These are phyloP conservation scores for Aspergillus fischeri DNA, from an alignment of 2,329 filamentous ascomycete genomes.

Conservation along the genomic window DNA sequence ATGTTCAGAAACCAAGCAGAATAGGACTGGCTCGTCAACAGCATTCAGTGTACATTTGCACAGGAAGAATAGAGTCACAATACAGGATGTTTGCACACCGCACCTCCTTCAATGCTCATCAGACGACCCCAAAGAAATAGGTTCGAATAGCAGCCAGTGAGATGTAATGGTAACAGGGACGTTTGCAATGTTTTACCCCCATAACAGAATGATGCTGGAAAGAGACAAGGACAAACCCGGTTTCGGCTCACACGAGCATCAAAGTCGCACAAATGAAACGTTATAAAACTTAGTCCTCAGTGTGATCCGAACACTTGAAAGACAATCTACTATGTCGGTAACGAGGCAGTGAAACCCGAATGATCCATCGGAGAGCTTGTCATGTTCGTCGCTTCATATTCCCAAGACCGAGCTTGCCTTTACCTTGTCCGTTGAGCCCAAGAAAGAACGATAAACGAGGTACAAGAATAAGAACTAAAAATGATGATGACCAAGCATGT, in stretches of 20 bases:
- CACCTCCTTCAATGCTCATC: neutral
- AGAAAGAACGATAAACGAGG: neutral
- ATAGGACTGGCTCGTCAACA: neutral
- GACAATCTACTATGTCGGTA: neutral
- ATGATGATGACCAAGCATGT: slow-evolving; percentile 1
- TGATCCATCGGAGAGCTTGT: neutral
- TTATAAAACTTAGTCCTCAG: neutral
- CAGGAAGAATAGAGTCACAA: neutral
- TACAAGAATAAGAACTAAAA: neutral
- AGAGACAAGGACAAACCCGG: neutral
- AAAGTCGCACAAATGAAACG: neutral
- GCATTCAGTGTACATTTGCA: neutral
- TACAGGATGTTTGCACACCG: neutral
- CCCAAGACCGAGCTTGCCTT: neutral
- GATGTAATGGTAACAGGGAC: neutral
- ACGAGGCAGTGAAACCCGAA: neutral
- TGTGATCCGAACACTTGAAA: neutral
- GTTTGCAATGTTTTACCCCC: neutral
- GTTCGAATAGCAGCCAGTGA: neutral
- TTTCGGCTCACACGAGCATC: neutral
- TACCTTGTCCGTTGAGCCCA: neutral
- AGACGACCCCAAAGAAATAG: neutral
- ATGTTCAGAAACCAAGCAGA: neutral
- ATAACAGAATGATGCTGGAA: neutral
- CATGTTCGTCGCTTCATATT: neutral